phyloP scores from a whole-genome alignment of 306 rosid genomes.

The Prunus kanzakura region DNA sequence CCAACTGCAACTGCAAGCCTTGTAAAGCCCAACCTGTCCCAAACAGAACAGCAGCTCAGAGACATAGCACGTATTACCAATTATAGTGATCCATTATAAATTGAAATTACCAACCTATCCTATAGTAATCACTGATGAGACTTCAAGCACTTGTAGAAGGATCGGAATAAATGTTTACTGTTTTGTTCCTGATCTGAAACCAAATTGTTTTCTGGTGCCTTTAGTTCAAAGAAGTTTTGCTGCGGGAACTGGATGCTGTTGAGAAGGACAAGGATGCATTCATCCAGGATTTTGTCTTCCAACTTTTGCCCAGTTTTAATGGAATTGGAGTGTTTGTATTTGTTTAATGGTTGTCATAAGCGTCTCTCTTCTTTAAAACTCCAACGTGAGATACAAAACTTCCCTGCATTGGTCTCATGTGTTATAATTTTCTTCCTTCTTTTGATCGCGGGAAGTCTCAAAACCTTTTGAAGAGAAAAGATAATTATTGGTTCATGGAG shows the following conservation, averaged over 20 bases:
- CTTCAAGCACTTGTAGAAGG: too few species aligned
- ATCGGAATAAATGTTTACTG: neutral
- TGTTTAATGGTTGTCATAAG: neutral
- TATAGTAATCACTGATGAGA: too few species aligned
- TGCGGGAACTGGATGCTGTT: slow-evolving; percentile 55
- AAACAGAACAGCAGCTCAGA: too few species aligned
- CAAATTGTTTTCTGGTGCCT: slow-evolving; percentile 11
- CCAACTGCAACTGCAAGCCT: too few species aligned
- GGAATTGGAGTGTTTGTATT: neutral
- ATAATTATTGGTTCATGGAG: neutral
- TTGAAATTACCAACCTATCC: too few species aligned
- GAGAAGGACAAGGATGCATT: slow-evolving; percentile 66
- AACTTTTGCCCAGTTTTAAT: neutral
- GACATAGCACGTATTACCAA: too few species aligned
- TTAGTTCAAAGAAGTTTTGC: slow-evolving; percentile 64
- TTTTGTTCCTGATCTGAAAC: slow-evolving; percentile 7
- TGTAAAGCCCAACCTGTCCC: too few species aligned
- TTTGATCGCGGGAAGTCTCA: neutral
- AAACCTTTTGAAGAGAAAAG: neutral
- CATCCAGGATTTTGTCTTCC: slow-evolving; percentile 42
- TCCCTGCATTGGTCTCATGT: too few species aligned
- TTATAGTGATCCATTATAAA: too few species aligned
- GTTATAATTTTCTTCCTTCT: neutral
- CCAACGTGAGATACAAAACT: too few species aligned
- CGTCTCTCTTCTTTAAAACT: too few species aligned